Evolutionary conservation across 805 yeast genomes (phyloP), one percentile per base, ranked within the genome.

Genomic region (Ogataea thermomethanolica): DNA sequence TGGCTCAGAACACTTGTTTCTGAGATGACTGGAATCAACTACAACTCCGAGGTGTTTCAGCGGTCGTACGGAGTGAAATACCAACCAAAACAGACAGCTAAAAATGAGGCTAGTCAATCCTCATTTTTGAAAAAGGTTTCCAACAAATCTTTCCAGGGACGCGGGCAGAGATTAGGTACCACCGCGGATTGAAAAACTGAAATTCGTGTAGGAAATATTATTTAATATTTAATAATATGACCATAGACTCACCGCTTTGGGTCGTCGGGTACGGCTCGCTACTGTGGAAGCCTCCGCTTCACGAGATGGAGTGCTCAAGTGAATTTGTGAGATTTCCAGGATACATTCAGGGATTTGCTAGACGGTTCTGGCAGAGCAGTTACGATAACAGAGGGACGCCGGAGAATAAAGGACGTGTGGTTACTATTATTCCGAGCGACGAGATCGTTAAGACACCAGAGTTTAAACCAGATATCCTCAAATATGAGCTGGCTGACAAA

Each of bases 291-390:
- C 96, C 96, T 0, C 97, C 96, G 0, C 90, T 49, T 73, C 76
- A 45, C 69, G 76, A 34, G 68, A 73, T 52, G 64, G 78, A 27
- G 71, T 48, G 54, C 30, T 53, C 59, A 9, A 33, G 44, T 12
- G 37, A 46, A 21, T 56, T 60, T 30, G 41, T 43, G 15, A 46
- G 51, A 26, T 59, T 84, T 8, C 80, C 88, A 0, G 96, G 96
- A 0, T 75, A 80, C 33, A 69, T 90, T 17, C 69, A 70, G 37
- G 96, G 96, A 2, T 88, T 69, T 50, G 76, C 81, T 1, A 71
- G 98, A 14, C 65, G 96, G 32, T 90, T 90, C 57, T 90, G 96
- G 96, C 97, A 90, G 61, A 75, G 86, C 25, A 82, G 93, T 8
- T 78, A 81, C 17, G 97, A 90, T 59, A 96, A 91, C 60, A 65